phyloP scores from a whole-genome alignment of 345 rosid species.

The Eucalyptus curtisii region DNA sequence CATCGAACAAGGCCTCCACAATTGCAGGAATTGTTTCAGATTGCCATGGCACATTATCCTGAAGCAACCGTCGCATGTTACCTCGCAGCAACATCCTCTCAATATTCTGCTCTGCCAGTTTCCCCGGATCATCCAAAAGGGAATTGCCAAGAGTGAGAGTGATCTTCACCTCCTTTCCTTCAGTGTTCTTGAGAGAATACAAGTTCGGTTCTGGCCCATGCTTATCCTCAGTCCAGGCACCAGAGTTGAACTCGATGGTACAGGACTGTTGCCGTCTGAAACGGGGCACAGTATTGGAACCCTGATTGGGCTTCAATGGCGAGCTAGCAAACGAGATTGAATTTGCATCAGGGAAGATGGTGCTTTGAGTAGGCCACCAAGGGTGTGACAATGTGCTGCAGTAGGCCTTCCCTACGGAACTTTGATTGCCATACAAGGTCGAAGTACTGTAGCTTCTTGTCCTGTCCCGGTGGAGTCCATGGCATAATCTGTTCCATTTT shows the following conservation, averaged over 20 bases:
- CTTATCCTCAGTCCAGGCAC: conserved; percentile 3
- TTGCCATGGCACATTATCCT: conserved; percentile 73
- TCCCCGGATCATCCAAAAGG: conserved; percentile 19
- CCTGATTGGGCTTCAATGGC: conserved; percentile 9
- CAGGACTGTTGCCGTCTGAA: conserved; percentile 63
- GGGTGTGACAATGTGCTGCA: conserved; percentile 27
- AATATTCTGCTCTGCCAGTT: conserved; percentile 7
- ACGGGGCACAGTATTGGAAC: conserved; percentile 35
- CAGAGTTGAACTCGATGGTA: conserved; percentile 50
- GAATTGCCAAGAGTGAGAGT: conserved; percentile 70
- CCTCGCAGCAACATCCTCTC: neutral
- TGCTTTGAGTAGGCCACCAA: conserved; percentile 35
- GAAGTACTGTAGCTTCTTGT: neutral
- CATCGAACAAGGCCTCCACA: conserved; percentile 24
- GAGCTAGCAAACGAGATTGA: conserved; percentile 34
- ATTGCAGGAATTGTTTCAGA: conserved; percentile 38
- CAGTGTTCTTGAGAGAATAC: conserved; percentile 41
- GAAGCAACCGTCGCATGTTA: conserved; percentile 24
- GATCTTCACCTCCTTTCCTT: conserved; percentile 55
- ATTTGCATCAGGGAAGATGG: conserved; percentile 28
- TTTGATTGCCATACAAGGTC: conserved; percentile 1
- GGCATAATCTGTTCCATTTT: conserved; percentile 74
- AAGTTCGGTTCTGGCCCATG: conserved; percentile 32
- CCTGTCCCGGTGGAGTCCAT: conserved; percentile 34
- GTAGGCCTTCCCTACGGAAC: conserved; percentile 8